Percentiles rank a stretch among this genome's conserved stretches.
phyloP scores from a whole-genome alignment of 2,329 filamentous ascomycete genomes.

The Coniochaeta pulveracea region DNA sequence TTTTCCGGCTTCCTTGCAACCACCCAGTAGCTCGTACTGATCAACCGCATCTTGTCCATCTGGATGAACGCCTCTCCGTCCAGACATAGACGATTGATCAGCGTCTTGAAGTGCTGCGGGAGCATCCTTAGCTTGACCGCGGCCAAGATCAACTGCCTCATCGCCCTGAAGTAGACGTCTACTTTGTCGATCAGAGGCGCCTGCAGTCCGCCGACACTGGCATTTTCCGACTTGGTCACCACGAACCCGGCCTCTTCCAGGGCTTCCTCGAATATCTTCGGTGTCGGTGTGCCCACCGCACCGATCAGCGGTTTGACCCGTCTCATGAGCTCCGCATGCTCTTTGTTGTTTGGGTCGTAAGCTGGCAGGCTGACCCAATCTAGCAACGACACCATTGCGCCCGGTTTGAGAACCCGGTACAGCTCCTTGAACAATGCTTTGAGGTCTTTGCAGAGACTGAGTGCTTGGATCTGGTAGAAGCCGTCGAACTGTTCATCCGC shows the following conservation, averaged over 20 bases:
- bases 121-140: slow-evolving; percentile 33
- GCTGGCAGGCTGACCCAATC: slow-evolving; percentile 41
- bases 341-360: slow-evolving; percentile 32
- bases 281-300: slow-evolving; percentile 41
- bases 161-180: slow-evolving; percentile 39
- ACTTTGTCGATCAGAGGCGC: slow-evolving; percentile 41
- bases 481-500: slow-evolving; percentile 35
- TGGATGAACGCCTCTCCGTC: slow-evolving; percentile 43
- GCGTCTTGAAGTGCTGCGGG: slow-evolving; percentile 37
- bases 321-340: slow-evolving; percentile 38
- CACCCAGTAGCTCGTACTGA: slow-evolving; percentile 39
- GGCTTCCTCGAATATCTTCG: slow-evolving; percentile 30
- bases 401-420: slow-evolving; percentile 36
- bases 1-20: slow-evolving; percentile 32
- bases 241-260: slow-evolving; percentile 33
- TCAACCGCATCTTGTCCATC: slow-evolving; percentile 41
- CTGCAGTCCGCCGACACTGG: slow-evolving; percentile 37
- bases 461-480: slow-evolving; percentile 47
- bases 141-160: slow-evolving; percentile 34
- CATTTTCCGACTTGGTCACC: slow-evolving; percentile 36
- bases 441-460: slow-evolving; percentile 39
- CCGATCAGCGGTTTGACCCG: slow-evolving; percentile 44
- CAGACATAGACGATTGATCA: slow-evolving; percentile 40
- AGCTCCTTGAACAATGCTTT: slow-evolving; percentile 34
- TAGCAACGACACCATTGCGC: slow-evolving; percentile 35